These are phyloP conservation scores for Begonia fuchsioides DNA, from an alignment of 306 rosid species.

Conservation along the genomic window DNA sequence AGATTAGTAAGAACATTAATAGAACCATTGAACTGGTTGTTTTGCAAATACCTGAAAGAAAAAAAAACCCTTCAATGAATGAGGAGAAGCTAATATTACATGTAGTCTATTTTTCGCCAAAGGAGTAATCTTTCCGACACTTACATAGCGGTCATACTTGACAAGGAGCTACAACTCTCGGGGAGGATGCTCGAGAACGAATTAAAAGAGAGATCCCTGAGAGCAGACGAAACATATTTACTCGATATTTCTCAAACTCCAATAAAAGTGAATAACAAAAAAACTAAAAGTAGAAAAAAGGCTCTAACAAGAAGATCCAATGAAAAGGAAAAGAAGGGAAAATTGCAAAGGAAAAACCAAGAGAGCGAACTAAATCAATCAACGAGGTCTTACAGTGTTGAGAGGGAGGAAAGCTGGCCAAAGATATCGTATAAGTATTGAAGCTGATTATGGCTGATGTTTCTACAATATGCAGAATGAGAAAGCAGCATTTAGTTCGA, in stretches of 20 bases:
- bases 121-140: conserved; percentile 10
- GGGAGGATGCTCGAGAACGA: conserved; percentile 65
- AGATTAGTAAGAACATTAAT: conserved; percentile 70
- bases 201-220: conserved; percentile 94
- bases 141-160: conserved; percentile 57
- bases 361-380: background rate
- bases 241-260: conserved; percentile 8
- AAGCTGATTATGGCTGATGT: conserved; percentile 73
- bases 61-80: background rate
- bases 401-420: conserved; percentile 55
- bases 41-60: conserved; percentile 58
- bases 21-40: conserved; percentile 75
- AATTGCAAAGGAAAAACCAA: too few relatives aligned
- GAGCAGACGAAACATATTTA: conserved; percentile 10
- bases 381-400: conserved; percentile 72
- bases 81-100: background rate
- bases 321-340: too few relatives aligned
- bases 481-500: conserved; percentile 10
- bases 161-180: conserved; percentile 57
- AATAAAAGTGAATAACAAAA: too few relatives aligned
- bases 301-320: too few relatives aligned
- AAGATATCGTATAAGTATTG: conserved; percentile 38
- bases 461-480: conserved; percentile 28
- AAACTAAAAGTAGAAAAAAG: too few relatives aligned
- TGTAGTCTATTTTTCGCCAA: background rate